Evolutionary conservation across 345 rosid genomes (phyloP).

Genomic region (Syzygium aqueum): DNA sequence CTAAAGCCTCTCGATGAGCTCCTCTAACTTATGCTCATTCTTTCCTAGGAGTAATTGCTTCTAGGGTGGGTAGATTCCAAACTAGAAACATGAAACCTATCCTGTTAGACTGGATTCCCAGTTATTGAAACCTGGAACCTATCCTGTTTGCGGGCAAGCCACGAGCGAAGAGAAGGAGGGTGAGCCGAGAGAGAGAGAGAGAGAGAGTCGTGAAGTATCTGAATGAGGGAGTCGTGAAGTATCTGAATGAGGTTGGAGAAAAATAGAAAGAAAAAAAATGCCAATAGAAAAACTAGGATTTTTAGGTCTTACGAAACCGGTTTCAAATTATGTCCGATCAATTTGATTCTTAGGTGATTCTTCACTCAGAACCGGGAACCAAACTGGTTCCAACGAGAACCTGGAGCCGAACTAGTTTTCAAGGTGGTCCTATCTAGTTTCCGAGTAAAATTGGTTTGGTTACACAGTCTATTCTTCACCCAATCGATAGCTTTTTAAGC

Average conservation of each 20-base stretch:
- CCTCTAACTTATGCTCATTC: no score
- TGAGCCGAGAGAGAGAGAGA: neutral
- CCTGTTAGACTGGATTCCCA: no score
- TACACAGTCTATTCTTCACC: neutral
- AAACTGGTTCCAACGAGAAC: neutral
- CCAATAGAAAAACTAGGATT: neutral
- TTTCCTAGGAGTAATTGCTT: no score
- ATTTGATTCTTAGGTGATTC: neutral
- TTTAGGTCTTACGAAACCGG: neutral
- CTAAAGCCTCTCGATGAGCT: no score
- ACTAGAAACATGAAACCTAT: no score
- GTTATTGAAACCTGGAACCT: no score
- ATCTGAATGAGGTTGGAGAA: neutral
- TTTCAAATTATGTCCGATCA: neutral
- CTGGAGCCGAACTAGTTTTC: fast-evolving
- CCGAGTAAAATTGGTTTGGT: neutral
- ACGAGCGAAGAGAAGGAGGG: neutral
- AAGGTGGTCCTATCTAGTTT: fast-evolving
- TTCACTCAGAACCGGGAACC: neutral
- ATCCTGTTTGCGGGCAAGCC: neutral
- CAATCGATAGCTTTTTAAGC: neutral
- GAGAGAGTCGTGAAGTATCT: neutral
- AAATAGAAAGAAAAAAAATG: neutral
- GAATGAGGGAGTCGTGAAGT: neutral
- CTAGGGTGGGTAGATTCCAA: no score